A percentile compares a stretch with the other conserved stretches of the same genome.
These are phyloP conservation scores for Xylaria sp. DNA, from an alignment of 2,329 filamentous ascomycete genomes.

Conservation along the genomic window DNA sequence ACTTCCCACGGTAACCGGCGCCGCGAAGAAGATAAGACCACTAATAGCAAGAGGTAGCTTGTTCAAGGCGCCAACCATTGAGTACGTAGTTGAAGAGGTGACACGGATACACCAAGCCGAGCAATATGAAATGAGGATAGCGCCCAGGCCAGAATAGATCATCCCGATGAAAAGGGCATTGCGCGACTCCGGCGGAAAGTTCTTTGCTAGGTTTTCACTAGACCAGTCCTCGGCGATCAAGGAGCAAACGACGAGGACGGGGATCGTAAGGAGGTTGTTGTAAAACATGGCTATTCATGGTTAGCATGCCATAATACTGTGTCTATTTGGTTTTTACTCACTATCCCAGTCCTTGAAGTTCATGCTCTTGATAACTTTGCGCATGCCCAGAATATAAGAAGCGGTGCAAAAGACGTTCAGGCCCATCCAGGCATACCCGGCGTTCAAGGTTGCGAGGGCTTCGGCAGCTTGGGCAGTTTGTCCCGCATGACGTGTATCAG, in stretches of 20 bases:
- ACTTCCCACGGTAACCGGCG: slow-evolving; percentile 88
- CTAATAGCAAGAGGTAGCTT: slow-evolving; percentile 95
- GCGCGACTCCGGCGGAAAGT: slow-evolving; percentile 84
- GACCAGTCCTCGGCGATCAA: slow-evolving; percentile 93
- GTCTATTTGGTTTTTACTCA: slow-evolving; percentile 57
- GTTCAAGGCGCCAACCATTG: slow-evolving; percentile 97
- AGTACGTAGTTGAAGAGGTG: slow-evolving; percentile 97
- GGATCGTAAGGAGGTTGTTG: slow-evolving; percentile 97
- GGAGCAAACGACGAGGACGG: slow-evolving; percentile 82
- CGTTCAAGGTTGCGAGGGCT: slow-evolving; percentile 86
- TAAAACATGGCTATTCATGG: slow-evolving; percentile 90
- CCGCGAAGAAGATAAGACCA: slow-evolving; percentile 93
- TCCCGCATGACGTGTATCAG: slow-evolving; percentile 76
- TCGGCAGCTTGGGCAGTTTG: slow-evolving; percentile 66
- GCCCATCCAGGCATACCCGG: slow-evolving; percentile 97
- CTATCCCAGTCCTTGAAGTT: slow-evolving; percentile 99
- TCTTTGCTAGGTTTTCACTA: slow-evolving; percentile 76
- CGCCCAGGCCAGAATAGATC: slow-evolving; percentile 89
- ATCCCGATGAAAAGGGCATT: slow-evolving; percentile 85
- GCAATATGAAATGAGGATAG: slow-evolving; percentile 99
- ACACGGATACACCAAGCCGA: slow-evolving; percentile 98
- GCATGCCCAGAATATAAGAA: slow-evolving; percentile 88
- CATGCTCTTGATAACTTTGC: slow-evolving; percentile 98
- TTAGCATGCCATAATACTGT: slow-evolving; percentile 37
- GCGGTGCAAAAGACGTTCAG: slow-evolving; percentile 96